Conservation (phyloP, 345 rosid genomes). For the Salix exigua region DNA sequence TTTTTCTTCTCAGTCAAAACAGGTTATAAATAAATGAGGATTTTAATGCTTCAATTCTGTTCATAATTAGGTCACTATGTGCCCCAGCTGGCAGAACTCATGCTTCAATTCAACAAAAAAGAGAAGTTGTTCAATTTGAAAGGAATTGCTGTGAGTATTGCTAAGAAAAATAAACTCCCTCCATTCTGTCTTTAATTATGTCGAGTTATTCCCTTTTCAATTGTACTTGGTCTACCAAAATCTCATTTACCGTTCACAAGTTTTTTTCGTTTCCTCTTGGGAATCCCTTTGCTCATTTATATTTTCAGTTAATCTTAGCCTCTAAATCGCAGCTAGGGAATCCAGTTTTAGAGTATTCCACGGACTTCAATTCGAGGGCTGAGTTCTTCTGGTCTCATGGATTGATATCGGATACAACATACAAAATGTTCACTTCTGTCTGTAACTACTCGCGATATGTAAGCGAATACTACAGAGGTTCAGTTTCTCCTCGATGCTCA, state of each 20-base stretch:
- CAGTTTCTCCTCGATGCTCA: conserved; percentile 69
- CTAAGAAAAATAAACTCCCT: not conserved
- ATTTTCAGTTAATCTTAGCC: not conserved
- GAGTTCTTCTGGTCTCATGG: conserved; percentile 99
- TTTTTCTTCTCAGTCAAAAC: not conserved
- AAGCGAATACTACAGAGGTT: conserved; percentile 76
- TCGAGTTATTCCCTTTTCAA: not conserved
- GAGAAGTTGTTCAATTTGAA: conserved; percentile 71
- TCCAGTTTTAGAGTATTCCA: conserved; percentile 82
- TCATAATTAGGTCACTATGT: conserved; percentile 69
- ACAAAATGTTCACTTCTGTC: conserved; percentile 71
- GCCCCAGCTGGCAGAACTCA: conserved; percentile 86
- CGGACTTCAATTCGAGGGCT: conserved; percentile 89
- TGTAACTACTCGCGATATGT: conserved; percentile 92
- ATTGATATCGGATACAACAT: conserved; percentile 81
- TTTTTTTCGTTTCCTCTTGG: not conserved
- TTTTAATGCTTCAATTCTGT: conserved; percentile 1
- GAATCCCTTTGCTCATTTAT: not conserved
- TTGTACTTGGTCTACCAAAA: not conserved
- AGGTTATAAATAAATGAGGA: not conserved
- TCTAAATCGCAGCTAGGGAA: conserved; percentile 70
- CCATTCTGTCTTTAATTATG: not conserved
- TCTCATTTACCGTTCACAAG: not conserved
- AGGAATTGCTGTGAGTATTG: conserved; percentile 83
- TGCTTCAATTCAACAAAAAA: conserved; percentile 72